A percentile compares a stretch with the other conserved stretches of the same genome.
Conservation (phyloP, 345 rosid species). For the Salix exigua region DNA sequence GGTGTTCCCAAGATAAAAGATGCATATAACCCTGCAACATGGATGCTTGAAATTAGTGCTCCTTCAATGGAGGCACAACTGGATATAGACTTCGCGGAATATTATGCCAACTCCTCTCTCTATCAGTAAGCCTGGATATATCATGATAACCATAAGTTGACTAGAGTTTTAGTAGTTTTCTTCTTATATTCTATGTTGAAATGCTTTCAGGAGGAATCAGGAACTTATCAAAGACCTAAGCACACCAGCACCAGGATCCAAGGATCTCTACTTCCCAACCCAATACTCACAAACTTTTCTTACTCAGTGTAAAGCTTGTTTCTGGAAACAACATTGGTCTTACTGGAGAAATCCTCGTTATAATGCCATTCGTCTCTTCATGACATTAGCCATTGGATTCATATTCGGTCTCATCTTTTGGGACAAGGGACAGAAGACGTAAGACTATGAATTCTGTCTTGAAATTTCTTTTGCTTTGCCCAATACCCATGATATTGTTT, state of each 20-base stretch:
- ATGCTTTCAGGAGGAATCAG: constrained; percentile 21
- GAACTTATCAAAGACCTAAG: constrained; percentile 27
- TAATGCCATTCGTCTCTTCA: constrained; percentile 23
- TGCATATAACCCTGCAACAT: constrained; percentile 85
- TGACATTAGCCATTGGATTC: constrained; percentile 17
- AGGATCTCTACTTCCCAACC: constrained; percentile 27
- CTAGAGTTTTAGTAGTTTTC: background rate
- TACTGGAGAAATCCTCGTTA: constrained; percentile 34
- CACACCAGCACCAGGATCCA: constrained; percentile 20
- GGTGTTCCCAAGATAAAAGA: constrained; percentile 69
- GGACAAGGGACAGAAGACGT: constrained; percentile 26
- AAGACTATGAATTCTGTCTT: constrained; percentile 1
- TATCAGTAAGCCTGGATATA: constrained; percentile 43
- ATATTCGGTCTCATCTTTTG: constrained; percentile 31
- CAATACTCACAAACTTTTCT: constrained; percentile 18
- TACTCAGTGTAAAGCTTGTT: constrained; percentile 24
- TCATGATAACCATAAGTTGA: background rate
- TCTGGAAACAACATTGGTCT: constrained; percentile 30
- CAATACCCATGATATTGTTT: too few relatives aligned
- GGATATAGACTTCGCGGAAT: constrained; percentile 63
- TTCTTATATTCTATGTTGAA: background rate
- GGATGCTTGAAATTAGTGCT: constrained; percentile 85
- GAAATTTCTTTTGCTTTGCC: too few relatives aligned
- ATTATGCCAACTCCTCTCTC: constrained; percentile 61
- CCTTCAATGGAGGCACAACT: constrained; percentile 62